Evolutionary conservation across 192 early-diverging fungal species (phyloP), one percentile per base, ranked within the genome.

Genomic region (Mycoemilia scoparia): DNA sequence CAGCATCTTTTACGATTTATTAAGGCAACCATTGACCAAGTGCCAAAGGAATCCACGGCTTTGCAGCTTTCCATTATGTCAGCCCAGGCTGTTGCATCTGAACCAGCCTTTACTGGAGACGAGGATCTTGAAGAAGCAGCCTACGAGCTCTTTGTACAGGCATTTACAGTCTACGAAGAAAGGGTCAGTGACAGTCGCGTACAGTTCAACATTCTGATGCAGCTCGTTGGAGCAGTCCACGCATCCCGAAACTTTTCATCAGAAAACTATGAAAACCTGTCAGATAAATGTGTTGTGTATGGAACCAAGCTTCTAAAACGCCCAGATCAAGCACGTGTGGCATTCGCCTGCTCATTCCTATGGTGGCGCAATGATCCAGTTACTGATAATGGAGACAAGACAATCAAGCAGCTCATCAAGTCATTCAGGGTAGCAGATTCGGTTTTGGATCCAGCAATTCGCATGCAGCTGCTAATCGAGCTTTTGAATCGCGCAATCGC

Each of bases 121-220:
- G 67, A 71, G 10, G 73, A 82, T 4, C 74, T 86, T 48, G 90
- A 95, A 46, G 92, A 96, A 40, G 66, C 87, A n/a, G 73, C 76
- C 7, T 99, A 96, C 57, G 96, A 99, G 55, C 91, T 96, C 58
- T 76, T 96, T 56, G 90, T 91, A 4, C 77, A 92, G 71, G 90
- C 92, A 13, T 82, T 99, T 36, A 92, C 84, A 1, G 76, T 89
- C 31, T 99, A 93, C 50, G 96, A 99, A 53, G 90, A 99, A 40
- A 75, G 80, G 16, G 84, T 96, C 36, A 83, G 79, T 21, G 92
- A 95, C 34, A 87, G 86, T 34, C 71, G 77, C 38, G 79, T 79
- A 12, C 92, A 96, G 57, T 82, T 76, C 46, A 77, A 82, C 39
- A 87, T 86, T 10, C 76, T 99, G 33, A 79, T 73, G 5, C 71